Percentiles rank a stretch among this genome's conserved stretches.
Conservation (phyloP, 176 grass and related monocot species). For the Bonia amplexicaulis region DNA sequence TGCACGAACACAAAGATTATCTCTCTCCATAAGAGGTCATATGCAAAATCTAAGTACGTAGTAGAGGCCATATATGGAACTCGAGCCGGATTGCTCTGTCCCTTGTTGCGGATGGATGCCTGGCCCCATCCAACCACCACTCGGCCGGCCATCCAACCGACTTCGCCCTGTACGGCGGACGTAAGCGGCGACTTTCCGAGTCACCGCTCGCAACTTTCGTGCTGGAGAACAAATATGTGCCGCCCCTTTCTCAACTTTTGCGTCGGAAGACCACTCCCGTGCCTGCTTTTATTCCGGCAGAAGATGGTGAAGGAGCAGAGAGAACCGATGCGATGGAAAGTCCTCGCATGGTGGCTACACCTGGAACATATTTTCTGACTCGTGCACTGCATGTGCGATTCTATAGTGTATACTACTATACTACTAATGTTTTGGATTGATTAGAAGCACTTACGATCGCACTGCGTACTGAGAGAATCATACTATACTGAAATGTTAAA, state of each 20-base stretch:
- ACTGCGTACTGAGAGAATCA: not conserved
- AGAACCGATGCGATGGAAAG: not conserved
- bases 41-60: not conserved
- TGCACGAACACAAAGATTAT: not conserved
- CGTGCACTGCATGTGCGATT: not conserved
- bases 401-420: not conserved
- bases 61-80: conserved; percentile 3
- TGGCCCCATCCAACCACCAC: not conserved
- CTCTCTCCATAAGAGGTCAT: not conserved
- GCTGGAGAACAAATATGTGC: conserved; percentile 3
- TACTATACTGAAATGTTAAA: not conserved
- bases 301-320: conserved; percentile 20
- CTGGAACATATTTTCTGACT: conserved; percentile 2
- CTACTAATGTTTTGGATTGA: not conserved
- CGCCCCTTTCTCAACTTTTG: conserved; percentile 25
- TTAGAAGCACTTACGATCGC: not conserved
- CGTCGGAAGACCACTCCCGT: conserved; percentile 45
- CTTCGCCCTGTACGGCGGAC: conserved; percentile 19
- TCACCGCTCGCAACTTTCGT: conserved; percentile 42
- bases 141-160: not conserved
- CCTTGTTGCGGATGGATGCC: not conserved
- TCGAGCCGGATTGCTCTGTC: not conserved
- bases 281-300: conserved; percentile 27
- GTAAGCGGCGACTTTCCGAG: conserved; percentile 47
- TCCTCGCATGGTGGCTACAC: conserved; percentile 17